Base-by-base conservation (phyloP, 306 rosid genomes). In the Echinosophora koreensis region DNA sequence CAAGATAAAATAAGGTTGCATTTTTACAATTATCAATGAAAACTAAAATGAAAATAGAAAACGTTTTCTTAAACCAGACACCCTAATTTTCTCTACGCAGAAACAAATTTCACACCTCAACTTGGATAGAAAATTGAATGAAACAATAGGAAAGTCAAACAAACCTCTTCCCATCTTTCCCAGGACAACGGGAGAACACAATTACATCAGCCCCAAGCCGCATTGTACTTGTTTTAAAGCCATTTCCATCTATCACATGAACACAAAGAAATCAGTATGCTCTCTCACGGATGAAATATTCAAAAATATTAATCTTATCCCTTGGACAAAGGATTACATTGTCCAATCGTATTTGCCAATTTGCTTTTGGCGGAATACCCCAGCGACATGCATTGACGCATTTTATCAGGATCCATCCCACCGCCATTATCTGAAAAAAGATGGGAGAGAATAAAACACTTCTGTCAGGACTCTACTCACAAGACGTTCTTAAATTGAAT, bases 131-230 rank as follows among this genome's bases (percentile, higher is more conserved):
- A 84, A 64, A 50, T 46, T 62, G 32, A 42, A 58, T 34, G 71
- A 58, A 68, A 55, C 85, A 74, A 81, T 8, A 15, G 59, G 41
- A 46, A 62, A 83, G 56, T 9, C 37, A 61, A 80, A 51, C 77
- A 80, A 65, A 92, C 99, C 98, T 88, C 77, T 84, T 86, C 56
- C 91, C 92, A 59, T 87, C 82, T 70, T 79, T 86, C 75, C 97
- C 97, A 34, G 39, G 32, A 76, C 84, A 88, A 30, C 98, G 92
- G 47, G 99, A 91, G 89, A 92, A 96, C 71, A 96, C 97, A 55
- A 96, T 91, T 18, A 91, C 99, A 73, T 96, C 99, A 78, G 98
- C 99, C 71, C 99, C 99, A 50, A 96, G 98, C 77, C 99, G 87
- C 99, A 96, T 92, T 49, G 97, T 96, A 85, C 99, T 92, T 22